These are phyloP conservation scores for Talaromyces piceae DNA, from an alignment of 2,329 filamentous ascomycete species.

Conservation along the genomic window DNA sequence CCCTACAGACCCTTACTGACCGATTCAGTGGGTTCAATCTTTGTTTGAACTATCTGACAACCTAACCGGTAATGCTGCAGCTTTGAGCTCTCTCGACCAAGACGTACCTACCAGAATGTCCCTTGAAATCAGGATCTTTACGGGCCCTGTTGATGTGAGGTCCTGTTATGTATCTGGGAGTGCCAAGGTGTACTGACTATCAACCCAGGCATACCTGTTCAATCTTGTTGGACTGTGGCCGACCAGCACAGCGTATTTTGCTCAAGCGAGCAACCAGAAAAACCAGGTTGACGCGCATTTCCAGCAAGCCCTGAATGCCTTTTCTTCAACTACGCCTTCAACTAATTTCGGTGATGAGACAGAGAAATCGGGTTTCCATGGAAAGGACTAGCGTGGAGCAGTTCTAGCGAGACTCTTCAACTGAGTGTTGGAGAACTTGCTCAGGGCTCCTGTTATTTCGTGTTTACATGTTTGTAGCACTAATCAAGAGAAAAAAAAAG, in stretches of 20 bases:
- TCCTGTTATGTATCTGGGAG: not conserved
- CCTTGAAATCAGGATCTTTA: constrained; percentile 7
- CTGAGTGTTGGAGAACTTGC: no score
- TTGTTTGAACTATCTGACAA: constrained; percentile 13
- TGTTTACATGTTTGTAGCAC: no score
- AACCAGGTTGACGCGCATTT: constrained; percentile 12
- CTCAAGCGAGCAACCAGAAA: constrained; percentile 13
- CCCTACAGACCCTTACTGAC: not conserved
- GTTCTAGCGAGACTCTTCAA: no score
- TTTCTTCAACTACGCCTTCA: not conserved
- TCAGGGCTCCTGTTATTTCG: no score
- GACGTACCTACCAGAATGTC: not conserved
- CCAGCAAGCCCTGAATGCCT: constrained; percentile 12
- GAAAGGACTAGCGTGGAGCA: no score
- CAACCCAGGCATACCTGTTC: constrained; percentile 13
- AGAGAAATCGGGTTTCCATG: no score
- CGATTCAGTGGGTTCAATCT: constrained; percentile 11
- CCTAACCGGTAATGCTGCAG: constrained; percentile 9
- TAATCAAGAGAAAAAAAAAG: no score
- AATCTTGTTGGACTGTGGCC: constrained; percentile 13
- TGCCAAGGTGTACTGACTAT: not conserved
- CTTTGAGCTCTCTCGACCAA: not conserved
- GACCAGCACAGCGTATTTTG: constrained; percentile 10
- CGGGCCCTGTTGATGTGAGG: constrained; percentile 9
- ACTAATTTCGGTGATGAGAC: not conserved